Evolutionary conservation across 1,284 basidiomycete genomes (phyloP).

Genomic region (Malassezia arunalokei): DNA sequence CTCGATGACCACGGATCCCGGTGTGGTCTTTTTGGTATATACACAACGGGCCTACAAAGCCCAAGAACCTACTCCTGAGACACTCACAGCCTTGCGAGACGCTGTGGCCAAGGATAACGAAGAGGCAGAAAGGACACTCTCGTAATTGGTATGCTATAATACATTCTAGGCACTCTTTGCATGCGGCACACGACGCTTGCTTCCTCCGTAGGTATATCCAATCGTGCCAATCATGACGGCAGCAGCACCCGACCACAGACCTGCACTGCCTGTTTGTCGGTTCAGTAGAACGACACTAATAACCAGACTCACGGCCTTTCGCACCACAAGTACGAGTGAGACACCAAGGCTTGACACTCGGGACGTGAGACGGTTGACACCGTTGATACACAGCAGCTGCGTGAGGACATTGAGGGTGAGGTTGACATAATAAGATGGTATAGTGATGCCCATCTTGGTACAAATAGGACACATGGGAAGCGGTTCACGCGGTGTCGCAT

Average conservation of each 20-base stretch:
- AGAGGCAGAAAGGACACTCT: neutral
- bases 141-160: neutral
- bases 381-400: constrained; percentile 75
- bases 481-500: constrained; percentile 25
- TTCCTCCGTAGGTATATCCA: constrained; percentile 51
- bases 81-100: neutral
- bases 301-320: constrained; percentile 72
- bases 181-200: neutral
- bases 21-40: constrained; percentile 3
- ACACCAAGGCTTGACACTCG: constrained; percentile 67
- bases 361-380: constrained; percentile 70
- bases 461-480: constrained; percentile 15
- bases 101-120: constrained; percentile 8
- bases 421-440: constrained; percentile 59
- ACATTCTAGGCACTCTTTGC: neutral
- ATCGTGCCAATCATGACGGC: constrained; percentile 63
- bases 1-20: neutral
- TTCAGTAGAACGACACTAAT: constrained; percentile 57
- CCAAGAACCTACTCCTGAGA: neutral
- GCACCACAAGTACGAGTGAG: constrained; percentile 72
- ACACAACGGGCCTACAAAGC: neutral
- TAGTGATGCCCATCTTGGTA: constrained; percentile 22
- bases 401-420: constrained; percentile 65
- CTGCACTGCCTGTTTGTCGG: constrained; percentile 11
- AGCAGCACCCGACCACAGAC: constrained; percentile 36